Evolutionary conservation across 495 filamentous ascomycete genomes (phyloP).

Genomic region (Penicillium verhagenii): DNA sequence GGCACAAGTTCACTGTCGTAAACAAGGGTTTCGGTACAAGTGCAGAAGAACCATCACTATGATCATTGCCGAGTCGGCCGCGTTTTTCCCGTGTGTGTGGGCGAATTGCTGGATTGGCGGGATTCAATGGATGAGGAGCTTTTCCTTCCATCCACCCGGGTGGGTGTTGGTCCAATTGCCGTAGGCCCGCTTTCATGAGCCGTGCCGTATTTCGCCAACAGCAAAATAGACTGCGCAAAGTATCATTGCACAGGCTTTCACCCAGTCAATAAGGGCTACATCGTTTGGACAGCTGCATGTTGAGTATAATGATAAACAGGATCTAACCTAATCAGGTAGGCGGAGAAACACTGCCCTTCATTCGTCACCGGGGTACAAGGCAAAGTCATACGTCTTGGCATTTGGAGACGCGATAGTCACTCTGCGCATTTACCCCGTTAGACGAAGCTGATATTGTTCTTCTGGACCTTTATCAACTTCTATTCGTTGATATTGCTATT

Average conservation of each 20-base stretch:
- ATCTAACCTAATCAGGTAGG: not conserved
- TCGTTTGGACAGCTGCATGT: not conserved
- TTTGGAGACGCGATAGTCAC: not conserved
- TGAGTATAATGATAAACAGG: not conserved
- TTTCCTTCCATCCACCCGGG: not conserved
- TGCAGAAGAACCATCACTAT: slow-evolving; percentile 2
- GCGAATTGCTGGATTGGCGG: slow-evolving; percentile 1
- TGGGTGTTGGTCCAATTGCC: not conserved
- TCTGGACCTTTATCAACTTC: not conserved
- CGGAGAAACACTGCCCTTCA: not conserved
- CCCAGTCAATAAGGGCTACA: not conserved
- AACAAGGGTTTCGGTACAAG: no score
- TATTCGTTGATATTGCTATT: not conserved
- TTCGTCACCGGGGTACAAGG: not conserved
- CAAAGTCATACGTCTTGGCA: not conserved
- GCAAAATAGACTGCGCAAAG: not conserved
- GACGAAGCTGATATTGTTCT: not conserved
- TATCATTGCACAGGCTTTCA: not conserved
- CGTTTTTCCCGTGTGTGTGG: not conserved
- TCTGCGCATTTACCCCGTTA: not conserved
- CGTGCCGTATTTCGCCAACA: not conserved
- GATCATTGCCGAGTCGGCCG: slow-evolving; percentile 3
- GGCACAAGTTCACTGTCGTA: no score
- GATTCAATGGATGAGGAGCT: not conserved
- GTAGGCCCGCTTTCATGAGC: not conserved